Percentiles rank a stretch among this genome's conserved stretches.
These are phyloP conservation scores for Colletotrichum trifolii DNA, from an alignment of 2,329 filamentous ascomycete genomes.

Conservation along the genomic window DNA sequence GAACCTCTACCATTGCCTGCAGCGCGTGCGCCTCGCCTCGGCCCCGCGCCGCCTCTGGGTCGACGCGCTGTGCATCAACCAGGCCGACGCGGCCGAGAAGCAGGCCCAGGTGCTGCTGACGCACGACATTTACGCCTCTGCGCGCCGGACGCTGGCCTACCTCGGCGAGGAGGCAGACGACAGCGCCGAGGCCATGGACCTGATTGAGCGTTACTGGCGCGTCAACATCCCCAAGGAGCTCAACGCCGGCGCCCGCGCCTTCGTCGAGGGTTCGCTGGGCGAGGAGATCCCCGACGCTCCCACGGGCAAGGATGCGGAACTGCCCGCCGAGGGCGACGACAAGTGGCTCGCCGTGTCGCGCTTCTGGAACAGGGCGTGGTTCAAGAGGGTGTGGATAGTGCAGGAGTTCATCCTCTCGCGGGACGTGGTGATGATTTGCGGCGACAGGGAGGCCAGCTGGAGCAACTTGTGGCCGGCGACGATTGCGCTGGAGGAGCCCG, in stretches of 20 bases:
- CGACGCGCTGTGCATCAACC: slow-evolving; percentile 41
- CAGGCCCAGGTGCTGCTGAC: slow-evolving; percentile 36
- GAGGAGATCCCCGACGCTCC: slow-evolving; percentile 26
- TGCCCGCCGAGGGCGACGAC: slow-evolving; percentile 23
- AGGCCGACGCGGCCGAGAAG: slow-evolving; percentile 31
- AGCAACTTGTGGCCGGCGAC: slow-evolving; percentile 30
- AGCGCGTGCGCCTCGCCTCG: slow-evolving; percentile 27
- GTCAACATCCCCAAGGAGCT: slow-evolving; percentile 21
- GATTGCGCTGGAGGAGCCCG: slow-evolving; percentile 30
- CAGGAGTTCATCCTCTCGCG: slow-evolving; percentile 42
- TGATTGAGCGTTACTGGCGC: slow-evolving; percentile 34
- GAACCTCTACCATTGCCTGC: slow-evolving; percentile 29
- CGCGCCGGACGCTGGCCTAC: slow-evolving; percentile 42
- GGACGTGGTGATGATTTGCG: slow-evolving; percentile 40
- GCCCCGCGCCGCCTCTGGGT: slow-evolving; percentile 35
- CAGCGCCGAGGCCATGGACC: slow-evolving; percentile 26
- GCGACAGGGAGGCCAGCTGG: slow-evolving; percentile 35
- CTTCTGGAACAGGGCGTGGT: slow-evolving; percentile 41
- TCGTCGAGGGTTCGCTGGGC: slow-evolving; percentile 16
- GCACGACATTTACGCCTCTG: slow-evolving; percentile 40
- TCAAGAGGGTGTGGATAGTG: slow-evolving; percentile 43
- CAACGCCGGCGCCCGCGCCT: slow-evolving; percentile 31
- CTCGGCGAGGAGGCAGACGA: slow-evolving; percentile 39
- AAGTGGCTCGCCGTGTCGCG: slow-evolving; percentile 30
- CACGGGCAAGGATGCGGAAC: slow-evolving; percentile 5